phyloP scores from a whole-genome alignment of 495 filamentous ascomycete species.

The Penicillium herquei region DNA sequence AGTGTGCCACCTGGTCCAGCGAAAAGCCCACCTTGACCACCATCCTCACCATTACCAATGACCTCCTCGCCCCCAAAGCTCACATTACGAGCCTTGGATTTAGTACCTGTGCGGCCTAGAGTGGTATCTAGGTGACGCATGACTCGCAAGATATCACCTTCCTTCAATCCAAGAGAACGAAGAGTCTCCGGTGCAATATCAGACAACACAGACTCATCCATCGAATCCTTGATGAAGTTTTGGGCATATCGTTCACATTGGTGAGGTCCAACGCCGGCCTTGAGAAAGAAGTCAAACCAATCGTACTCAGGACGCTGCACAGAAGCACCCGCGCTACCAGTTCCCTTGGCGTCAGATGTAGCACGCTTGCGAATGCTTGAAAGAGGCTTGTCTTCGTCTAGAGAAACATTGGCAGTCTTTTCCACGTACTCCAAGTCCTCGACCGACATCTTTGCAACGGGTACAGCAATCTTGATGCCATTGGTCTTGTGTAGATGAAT shows the following conservation, averaged over 20 bases:
- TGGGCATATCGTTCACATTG: constrained; percentile 92
- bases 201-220: constrained; percentile 87
- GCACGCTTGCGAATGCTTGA: constrained; percentile 62
- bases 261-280: constrained; percentile 83
- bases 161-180: constrained; percentile 83
- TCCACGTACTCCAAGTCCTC: constrained; percentile 96
- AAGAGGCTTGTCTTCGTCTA: constrained; percentile 96
- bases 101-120: constrained; percentile 61
- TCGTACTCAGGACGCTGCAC: constrained; percentile 73
- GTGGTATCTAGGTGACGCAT: constrained; percentile 87
- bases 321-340: constrained; percentile 46
- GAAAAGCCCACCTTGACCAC: constrained; percentile 71
- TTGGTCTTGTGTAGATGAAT: constrained; percentile 98
- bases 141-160: constrained; percentile 93
- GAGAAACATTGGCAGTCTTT: constrained; percentile 73
- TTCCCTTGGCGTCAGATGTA: constrained; percentile 22
- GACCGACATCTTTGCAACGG: constrained; percentile 89
- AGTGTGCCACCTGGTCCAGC: constrained; percentile 85
- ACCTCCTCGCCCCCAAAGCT: constrained; percentile 60
- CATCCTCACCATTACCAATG: constrained; percentile 50
- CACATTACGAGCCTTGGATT: constrained; percentile 58
- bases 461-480: constrained; percentile 96
- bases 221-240: constrained; percentile 84
- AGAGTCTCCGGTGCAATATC: constrained; percentile 82
- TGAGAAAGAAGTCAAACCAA: constrained; percentile 98